These are phyloP conservation scores for Pleurotus sapidus DNA, from an alignment of 768 basidiomycete genomes.

Conservation along the genomic window DNA sequence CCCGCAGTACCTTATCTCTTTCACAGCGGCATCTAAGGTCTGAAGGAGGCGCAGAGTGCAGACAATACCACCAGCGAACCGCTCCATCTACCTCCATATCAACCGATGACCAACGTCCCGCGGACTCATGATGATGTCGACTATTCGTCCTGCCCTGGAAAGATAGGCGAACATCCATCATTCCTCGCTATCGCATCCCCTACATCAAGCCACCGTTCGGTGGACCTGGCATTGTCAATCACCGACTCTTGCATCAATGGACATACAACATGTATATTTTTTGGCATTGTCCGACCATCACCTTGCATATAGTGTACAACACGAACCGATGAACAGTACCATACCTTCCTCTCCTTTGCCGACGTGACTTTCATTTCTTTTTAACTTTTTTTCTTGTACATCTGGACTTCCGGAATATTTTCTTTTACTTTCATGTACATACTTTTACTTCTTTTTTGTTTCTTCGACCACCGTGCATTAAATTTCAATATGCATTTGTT, in stretches of 20 bases:
- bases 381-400: background rate
- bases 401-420: background rate
- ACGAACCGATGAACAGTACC: background rate
- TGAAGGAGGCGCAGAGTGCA: conserved; percentile 80
- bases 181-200: background rate
- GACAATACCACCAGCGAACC: conserved; percentile 29
- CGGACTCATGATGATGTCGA: conserved; percentile 1
- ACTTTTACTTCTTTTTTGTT: background rate
- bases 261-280: background rate
- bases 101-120: background rate
- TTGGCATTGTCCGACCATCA: background rate
- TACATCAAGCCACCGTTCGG: background rate
- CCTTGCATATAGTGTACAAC: conserved; percentile 3
- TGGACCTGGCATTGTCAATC: background rate
- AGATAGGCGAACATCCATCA: background rate
- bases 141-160: background rate
- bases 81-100: background rate
- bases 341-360: background rate
- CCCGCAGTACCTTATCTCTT: conserved; percentile 18
- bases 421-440: background rate
- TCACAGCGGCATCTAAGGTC: conserved; percentile 79
- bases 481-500: background rate
- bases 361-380: background rate
- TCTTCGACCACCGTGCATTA: background rate
- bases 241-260: background rate